Conservation (phyloP, 2,329 filamentous ascomycete genomes). For the Graphilbum sp. region DNA sequence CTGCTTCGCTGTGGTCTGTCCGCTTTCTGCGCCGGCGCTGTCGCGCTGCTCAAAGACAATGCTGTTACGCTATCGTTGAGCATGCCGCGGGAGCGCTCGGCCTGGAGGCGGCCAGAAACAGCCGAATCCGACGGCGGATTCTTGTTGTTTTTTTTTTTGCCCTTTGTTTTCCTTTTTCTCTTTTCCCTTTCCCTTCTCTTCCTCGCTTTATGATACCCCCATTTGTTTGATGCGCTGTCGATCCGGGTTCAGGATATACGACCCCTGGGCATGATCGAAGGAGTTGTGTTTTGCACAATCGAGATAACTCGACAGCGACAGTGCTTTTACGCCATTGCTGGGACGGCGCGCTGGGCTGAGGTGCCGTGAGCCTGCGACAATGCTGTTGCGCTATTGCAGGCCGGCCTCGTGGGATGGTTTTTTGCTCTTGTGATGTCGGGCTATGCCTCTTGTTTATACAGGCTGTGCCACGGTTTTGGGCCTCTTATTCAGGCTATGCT, state of each 20-base stretch:
- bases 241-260: slow-evolving; percentile 1
- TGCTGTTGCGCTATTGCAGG: slow-evolving; percentile 11
- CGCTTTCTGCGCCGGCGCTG: too few species aligned
- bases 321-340: slow-evolving; percentile 37
- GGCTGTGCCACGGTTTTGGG: too few species aligned
- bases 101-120: background rate
- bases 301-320: slow-evolving; percentile 31
- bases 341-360: slow-evolving; percentile 23
- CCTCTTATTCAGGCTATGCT: too few species aligned
- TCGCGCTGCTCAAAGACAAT: too few species aligned
- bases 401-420: slow-evolving; percentile 9
- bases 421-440: background rate
- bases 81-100: background rate
- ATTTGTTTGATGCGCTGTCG: slow-evolving; percentile 35
- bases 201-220: slow-evolving; percentile 31
- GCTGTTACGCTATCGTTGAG: slow-evolving; percentile 22
- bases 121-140: background rate
- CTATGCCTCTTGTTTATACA: too few species aligned
- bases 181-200: slow-evolving; percentile 9
- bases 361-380: slow-evolving; percentile 9
- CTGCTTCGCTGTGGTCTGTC: background rate
- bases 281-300: slow-evolving; percentile 7
- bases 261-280: background rate
- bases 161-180: slow-evolving; percentile 7
- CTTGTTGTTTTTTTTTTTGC: slow-evolving; percentile 9